Evolutionary conservation across 345 rosid species (phyloP).

Genomic region (Populus davidiana): DNA sequence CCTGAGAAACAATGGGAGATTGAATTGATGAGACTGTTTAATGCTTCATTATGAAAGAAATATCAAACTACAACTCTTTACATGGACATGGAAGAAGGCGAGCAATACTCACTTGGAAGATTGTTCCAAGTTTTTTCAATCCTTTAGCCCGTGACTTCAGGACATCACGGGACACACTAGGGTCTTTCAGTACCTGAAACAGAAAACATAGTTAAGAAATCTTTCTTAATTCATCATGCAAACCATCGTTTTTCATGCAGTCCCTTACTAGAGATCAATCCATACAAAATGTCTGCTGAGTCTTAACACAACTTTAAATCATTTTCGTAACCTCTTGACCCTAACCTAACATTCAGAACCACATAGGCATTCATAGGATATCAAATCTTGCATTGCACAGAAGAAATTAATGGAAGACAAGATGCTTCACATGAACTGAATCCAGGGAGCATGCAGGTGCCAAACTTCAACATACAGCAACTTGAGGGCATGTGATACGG

Average conservation of each 20-base stretch:
- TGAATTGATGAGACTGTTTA: background rate
- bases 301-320: background rate
- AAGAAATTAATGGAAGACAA: too few relatives aligned
- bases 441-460: background rate
- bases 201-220: conserved; percentile 6
- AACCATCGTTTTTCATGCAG: background rate
- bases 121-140: conserved; percentile 75
- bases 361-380: background rate
- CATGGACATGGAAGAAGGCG: background rate
- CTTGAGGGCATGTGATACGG: background rate
- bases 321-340: background rate
- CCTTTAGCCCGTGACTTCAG: conserved; percentile 61
- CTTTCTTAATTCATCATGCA: background rate
- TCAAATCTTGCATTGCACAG: background rate
- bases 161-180: conserved; percentile 64
- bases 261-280: background rate
- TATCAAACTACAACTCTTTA: background rate
- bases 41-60: conserved; percentile 1
- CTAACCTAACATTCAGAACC: background rate
- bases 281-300: background rate
- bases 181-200: conserved; percentile 80
- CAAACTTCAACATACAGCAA: background rate
- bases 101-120: conserved; percentile 66
- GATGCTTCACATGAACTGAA: background rate
- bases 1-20: conserved; percentile 46